Evolutionary conservation across 2,329 filamentous ascomycete genomes (phyloP).

Genomic region (Paecilomyces fulvus): DNA sequence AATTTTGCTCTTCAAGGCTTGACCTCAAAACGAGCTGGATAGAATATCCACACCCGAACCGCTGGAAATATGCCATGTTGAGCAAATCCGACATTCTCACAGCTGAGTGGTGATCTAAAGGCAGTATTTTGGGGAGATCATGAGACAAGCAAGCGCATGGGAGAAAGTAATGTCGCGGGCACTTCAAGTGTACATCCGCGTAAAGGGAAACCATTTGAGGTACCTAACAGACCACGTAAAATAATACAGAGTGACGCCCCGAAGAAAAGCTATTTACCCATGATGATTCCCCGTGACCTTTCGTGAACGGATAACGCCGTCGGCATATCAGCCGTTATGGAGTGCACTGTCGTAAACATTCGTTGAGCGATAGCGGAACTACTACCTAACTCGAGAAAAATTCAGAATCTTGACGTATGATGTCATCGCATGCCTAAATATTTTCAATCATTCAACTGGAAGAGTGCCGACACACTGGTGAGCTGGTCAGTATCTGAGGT

Average conservation of each 20-base stretch:
- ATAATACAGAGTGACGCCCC: background rate
- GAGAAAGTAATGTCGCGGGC: background rate
- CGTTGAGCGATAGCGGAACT: background rate
- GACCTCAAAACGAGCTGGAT: background rate
- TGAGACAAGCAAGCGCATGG: background rate
- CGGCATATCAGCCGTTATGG: background rate
- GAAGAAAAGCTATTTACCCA: background rate
- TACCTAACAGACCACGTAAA: background rate
- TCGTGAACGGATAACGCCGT: background rate
- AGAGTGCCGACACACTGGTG: conserved; percentile 46
- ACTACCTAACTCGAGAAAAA: background rate
- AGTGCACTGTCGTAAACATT: background rate
- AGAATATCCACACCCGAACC: background rate
- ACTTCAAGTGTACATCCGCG: background rate
- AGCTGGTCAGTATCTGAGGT: conserved; percentile 11
- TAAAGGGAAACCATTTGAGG: background rate
- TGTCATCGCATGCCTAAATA: background rate
- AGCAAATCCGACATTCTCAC: background rate
- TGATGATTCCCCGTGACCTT: background rate
- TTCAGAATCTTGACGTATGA: background rate
- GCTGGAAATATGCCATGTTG: background rate
- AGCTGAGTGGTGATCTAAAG: background rate
- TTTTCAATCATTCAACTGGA: conserved; percentile 51
- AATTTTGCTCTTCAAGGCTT: conserved; percentile 1
- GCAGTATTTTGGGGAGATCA: background rate